These are phyloP conservation scores for Sextonia rubra DNA, from an alignment of 164 flowering plant genomes.

Conservation along the genomic window DNA sequence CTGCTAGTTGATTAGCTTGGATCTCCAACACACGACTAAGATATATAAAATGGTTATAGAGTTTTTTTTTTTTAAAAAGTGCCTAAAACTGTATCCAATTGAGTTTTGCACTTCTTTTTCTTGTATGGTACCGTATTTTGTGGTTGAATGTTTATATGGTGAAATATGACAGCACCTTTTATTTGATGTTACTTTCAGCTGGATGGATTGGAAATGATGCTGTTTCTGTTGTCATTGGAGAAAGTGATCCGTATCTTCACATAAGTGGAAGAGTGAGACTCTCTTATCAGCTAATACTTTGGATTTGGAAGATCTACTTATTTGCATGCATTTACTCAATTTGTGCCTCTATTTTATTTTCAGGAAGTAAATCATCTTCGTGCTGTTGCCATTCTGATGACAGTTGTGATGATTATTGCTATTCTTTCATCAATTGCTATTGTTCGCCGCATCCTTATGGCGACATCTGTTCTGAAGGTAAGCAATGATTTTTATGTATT, in stretches of 20 bases:
- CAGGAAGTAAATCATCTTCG: slow-evolving; percentile 86
- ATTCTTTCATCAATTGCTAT: slow-evolving; percentile 85
- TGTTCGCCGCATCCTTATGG: slow-evolving; percentile 89
- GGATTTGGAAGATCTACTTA: slow-evolving; percentile 2
- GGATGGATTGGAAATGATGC: slow-evolving; percentile 97
- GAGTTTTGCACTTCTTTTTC: neutral
- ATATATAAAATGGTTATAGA: no score
- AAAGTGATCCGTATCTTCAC: slow-evolving; percentile 75
- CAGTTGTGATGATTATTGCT: slow-evolving; percentile 57
- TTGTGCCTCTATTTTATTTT: slow-evolving; percentile 16
- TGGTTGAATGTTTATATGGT: slow-evolving; percentile 8
- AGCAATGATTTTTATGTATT: slow-evolving; percentile 14
- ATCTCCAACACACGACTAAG: neutral
- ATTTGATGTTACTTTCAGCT: slow-evolving; percentile 41
- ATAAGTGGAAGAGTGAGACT: slow-evolving; percentile 73
- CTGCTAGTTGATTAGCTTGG: neutral
- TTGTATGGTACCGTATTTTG: neutral
- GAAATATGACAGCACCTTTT: neutral
- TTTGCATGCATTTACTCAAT: neutral
- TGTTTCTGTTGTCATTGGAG: slow-evolving; percentile 82
- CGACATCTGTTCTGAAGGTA: slow-evolving; percentile 93
- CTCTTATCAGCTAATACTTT: slow-evolving; percentile 9
- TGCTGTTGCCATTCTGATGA: slow-evolving; percentile 74
- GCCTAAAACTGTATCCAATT: neutral
- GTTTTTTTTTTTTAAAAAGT: no score